phyloP scores from a whole-genome alignment of 441 rosid species.

The Mallotus repandus region DNA sequence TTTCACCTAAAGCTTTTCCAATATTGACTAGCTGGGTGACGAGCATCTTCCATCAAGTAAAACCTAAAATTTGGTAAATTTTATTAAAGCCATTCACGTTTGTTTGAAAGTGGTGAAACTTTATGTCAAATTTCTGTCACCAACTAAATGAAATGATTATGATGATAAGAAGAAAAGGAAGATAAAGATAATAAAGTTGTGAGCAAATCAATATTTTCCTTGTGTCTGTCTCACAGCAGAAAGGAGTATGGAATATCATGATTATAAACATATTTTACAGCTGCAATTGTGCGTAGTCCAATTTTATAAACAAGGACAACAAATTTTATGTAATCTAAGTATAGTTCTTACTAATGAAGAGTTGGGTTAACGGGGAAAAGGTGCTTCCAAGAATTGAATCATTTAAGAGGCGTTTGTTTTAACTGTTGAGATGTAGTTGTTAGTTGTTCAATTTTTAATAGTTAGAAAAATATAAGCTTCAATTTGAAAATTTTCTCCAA shows the following conservation, averaged over 20 bases:
- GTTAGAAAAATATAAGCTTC: too few relatives aligned
- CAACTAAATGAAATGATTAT: neutral
- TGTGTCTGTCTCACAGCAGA: constrained; percentile 3
- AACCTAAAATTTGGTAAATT: neutral
- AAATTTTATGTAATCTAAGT: too few relatives aligned
- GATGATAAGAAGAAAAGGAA: neutral
- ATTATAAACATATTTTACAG: neutral
- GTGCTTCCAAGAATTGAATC: too few relatives aligned
- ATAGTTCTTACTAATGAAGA: too few relatives aligned
- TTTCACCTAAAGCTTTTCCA: too few relatives aligned
- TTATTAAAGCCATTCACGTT: neutral
- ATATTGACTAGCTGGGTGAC: too few relatives aligned
- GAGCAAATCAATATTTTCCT: neutral
- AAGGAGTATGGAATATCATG: neutral
- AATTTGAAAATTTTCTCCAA: too few relatives aligned
- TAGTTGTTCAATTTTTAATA: too few relatives aligned
- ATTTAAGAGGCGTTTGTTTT: too few relatives aligned
- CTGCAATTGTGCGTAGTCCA: neutral
- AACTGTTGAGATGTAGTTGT: too few relatives aligned
- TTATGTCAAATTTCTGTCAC: constrained; percentile 22
- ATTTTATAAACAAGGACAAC: too few relatives aligned
- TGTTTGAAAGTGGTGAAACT: neutral
- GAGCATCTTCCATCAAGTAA: neutral
- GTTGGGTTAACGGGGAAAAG: too few relatives aligned
- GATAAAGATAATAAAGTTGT: neutral